Conservation (phyloP, 495 filamentous ascomycete genomes). For the Tuber calosporum region DNA sequence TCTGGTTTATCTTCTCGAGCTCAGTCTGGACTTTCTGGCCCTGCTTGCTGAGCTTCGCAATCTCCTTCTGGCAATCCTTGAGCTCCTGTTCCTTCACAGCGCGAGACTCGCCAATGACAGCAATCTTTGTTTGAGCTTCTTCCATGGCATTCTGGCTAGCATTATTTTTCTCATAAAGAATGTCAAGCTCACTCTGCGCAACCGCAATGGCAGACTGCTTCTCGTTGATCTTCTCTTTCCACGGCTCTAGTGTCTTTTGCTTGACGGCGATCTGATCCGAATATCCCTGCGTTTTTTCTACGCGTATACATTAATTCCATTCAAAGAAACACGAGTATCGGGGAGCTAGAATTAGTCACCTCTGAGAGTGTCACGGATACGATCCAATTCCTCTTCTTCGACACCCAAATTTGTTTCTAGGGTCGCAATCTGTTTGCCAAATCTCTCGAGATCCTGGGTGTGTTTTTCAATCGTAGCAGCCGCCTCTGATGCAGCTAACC, state of each 20-base stretch:
- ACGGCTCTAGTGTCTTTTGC: constrained; percentile 91
- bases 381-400: constrained; percentile 74
- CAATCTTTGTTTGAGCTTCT: constrained; percentile 75
- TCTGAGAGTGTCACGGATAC: constrained; percentile 75
- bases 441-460: constrained; percentile 66
- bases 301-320: neutral
- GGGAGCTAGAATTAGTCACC: constrained; percentile 45
- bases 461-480: constrained; percentile 70
- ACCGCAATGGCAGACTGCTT: constrained; percentile 91
- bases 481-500: constrained; percentile 63
- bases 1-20: constrained; percentile 59
- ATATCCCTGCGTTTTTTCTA: constrained; percentile 75
- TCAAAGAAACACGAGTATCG: neutral
- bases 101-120: constrained; percentile 60
- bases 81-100: constrained; percentile 65
- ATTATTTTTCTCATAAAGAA: constrained; percentile 78
- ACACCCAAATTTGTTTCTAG: constrained; percentile 65
- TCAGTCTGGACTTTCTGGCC: constrained; percentile 61
- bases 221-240: constrained; percentile 92
- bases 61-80: constrained; percentile 65
- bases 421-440: constrained; percentile 58
- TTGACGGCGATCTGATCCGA: constrained; percentile 87
- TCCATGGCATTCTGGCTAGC: constrained; percentile 73
- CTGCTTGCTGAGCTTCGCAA: constrained; percentile 65
- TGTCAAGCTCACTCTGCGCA: constrained; percentile 86